Percentiles rank a stretch among this genome's conserved stretches.
Conservation (phyloP, 2,329 filamentous ascomycete genomes). For the Aspergillus tanneri region DNA sequence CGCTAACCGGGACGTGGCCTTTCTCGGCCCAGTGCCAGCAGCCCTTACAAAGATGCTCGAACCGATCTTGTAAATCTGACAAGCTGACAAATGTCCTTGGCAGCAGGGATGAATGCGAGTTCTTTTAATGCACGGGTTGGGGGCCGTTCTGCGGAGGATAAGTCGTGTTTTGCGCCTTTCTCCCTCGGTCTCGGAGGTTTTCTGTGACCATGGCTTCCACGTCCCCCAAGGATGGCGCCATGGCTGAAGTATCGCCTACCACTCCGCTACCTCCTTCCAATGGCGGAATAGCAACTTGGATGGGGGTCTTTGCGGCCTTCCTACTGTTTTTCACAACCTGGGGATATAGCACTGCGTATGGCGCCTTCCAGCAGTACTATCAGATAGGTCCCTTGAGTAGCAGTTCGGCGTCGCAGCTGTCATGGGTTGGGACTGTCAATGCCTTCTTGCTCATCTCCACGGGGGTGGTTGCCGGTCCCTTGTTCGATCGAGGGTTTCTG, state of each 20-base stretch:
- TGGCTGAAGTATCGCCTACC: neutral
- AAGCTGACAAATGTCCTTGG: no score
- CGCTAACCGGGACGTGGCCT: no score
- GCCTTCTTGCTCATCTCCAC: conserved; percentile 47
- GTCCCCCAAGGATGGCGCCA: no score
- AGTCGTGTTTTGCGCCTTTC: no score
- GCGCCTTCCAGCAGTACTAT: conserved; percentile 29
- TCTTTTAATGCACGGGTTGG: no score
- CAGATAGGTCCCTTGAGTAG: conserved; percentile 18
- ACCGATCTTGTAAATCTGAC: no score
- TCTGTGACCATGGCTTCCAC: no score
- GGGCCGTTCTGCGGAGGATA: no score
- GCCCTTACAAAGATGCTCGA: no score
- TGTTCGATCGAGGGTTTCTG: conserved; percentile 47
- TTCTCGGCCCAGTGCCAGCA: no score
- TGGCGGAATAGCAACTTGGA: conserved; percentile 23
- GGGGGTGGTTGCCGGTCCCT: conserved; percentile 44
- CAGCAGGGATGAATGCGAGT: no score
- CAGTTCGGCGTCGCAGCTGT: conserved; percentile 38
- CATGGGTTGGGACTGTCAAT: conserved; percentile 47
- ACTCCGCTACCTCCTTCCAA: conserved; percentile 11
- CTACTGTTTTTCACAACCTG: conserved; percentile 23
- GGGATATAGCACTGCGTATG: conserved; percentile 23
- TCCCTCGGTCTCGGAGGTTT: no score
- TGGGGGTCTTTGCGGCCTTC: conserved; percentile 20